Conservation (phyloP, 352 stramenopile genomes). For the Phytophthora cactorum region DNA sequence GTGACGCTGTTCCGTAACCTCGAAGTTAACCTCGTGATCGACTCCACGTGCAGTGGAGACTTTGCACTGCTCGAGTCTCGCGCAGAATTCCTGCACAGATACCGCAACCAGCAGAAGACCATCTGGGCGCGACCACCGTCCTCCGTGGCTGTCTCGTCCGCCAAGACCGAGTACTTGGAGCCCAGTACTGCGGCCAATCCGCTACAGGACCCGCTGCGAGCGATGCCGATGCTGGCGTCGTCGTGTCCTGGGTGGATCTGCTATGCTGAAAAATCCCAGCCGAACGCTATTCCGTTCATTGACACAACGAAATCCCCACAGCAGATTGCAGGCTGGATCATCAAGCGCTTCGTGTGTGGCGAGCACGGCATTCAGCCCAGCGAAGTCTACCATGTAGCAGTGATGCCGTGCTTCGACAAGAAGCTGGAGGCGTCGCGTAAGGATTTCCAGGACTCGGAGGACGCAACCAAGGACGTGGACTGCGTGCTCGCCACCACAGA, state of each 20-base stretch:
- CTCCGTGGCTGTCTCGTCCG: slow-evolving; percentile 70
- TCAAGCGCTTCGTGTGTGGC: slow-evolving; percentile 79
- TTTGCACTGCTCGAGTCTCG: slow-evolving; percentile 94
- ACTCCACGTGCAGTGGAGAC: slow-evolving; percentile 92
- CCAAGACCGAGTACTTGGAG: slow-evolving; percentile 75
- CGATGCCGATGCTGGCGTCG: slow-evolving; percentile 95
- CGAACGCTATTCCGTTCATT: slow-evolving; percentile 95
- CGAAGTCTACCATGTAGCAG: slow-evolving; percentile 94
- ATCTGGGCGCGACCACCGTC: slow-evolving; percentile 69
- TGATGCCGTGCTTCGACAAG: slow-evolving; percentile 99
- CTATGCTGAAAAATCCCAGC: slow-evolving; percentile 97
- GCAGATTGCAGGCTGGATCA: slow-evolving; percentile 90
- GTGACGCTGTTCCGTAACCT: slow-evolving; percentile 80
- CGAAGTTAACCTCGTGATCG: slow-evolving; percentile 91
- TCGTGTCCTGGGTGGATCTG: slow-evolving; percentile 98
- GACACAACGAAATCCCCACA: slow-evolving; percentile 96
- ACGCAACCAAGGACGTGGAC: slow-evolving; percentile 92
- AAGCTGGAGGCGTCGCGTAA: slow-evolving; percentile 97
- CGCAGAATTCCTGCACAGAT: slow-evolving; percentile 89
- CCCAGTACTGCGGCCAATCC: slow-evolving; percentile 52
- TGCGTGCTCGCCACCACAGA: slow-evolving; percentile 93
- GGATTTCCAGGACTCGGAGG: slow-evolving; percentile 76
- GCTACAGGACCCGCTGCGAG: slow-evolving; percentile 65
- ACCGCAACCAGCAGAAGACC: slow-evolving; percentile 80
- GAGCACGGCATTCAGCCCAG: slow-evolving; percentile 54